Evolutionary conservation across 1,284 basidiomycete genomes (phyloP).

Genomic region (Vanrija sp.): DNA sequence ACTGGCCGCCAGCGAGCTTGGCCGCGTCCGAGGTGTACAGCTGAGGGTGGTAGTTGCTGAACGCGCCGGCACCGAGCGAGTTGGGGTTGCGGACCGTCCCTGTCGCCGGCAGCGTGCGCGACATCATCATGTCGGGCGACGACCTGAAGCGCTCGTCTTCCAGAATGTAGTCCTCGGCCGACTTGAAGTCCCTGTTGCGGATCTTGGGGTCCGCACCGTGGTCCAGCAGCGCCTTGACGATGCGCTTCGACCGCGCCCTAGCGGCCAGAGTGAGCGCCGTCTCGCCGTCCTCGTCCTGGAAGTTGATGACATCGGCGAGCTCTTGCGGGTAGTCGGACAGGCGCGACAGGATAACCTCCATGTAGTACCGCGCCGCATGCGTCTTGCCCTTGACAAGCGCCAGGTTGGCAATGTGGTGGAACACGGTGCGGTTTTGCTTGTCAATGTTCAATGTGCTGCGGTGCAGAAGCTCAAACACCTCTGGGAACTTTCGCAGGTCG

Average conservation of each 20-base stretch:
- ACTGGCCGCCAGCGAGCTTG: slow-evolving; percentile 79
- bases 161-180: slow-evolving; percentile 96
- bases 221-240: slow-evolving; percentile 93
- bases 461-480: slow-evolving; percentile 93
- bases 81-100: slow-evolving; percentile 3
- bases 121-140: slow-evolving; percentile 56
- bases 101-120: slow-evolving; percentile 3
- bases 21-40: slow-evolving; percentile 84
- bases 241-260: slow-evolving; percentile 89
- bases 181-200: slow-evolving; percentile 91
- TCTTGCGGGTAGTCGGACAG: slow-evolving; percentile 95
- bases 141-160: slow-evolving; percentile 97
- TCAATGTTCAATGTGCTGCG: slow-evolving; percentile 98
- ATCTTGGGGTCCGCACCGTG: slow-evolving; percentile 97
- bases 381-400: slow-evolving; percentile 97
- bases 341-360: slow-evolving; percentile 89
- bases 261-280: slow-evolving; percentile 97
- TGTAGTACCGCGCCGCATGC: slow-evolving; percentile 96
- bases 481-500: slow-evolving; percentile 97
- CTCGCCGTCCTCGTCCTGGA: slow-evolving; percentile 98
- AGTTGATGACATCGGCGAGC: slow-evolving; percentile 97
- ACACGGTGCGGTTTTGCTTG: slow-evolving; percentile 94
- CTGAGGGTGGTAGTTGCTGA: slow-evolving; percentile 52
- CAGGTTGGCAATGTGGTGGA: slow-evolving; percentile 98
- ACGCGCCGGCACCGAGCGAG: slow-evolving; percentile 19